These are phyloP conservation scores for Tylopilus subfusipes DNA, from an alignment of 768 basidiomycete genomes.

Conservation along the genomic window DNA sequence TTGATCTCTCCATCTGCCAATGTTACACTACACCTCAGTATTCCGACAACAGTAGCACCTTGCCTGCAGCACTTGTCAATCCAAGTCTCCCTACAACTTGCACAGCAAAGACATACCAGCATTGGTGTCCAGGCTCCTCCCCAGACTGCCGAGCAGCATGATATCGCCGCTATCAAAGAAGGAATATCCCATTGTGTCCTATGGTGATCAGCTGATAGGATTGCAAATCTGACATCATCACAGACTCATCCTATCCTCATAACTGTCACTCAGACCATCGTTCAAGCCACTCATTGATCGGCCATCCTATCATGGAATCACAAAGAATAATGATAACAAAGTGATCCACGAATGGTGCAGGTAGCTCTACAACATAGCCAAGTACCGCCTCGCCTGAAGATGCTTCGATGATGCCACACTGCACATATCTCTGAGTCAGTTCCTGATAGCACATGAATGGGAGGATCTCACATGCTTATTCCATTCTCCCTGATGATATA, in stretches of 20 bases:
- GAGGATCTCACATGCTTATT: conserved; percentile 63
- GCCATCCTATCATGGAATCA: conserved; percentile 72
- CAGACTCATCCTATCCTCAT: conserved; percentile 61
- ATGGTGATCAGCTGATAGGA: conserved; percentile 7
- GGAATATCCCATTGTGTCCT: conserved; percentile 62
- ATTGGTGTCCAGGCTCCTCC: conserved; percentile 55
- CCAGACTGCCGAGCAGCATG: conserved; percentile 60
- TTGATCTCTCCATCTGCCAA: conserved; percentile 72
- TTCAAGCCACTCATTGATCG: conserved; percentile 50
- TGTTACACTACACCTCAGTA: no score
- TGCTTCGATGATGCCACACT: conserved; percentile 94
- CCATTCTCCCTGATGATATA: conserved; percentile 99
- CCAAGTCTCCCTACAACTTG: not conserved
- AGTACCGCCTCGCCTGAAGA: conserved; percentile 84
- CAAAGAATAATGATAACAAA: conserved; percentile 53
- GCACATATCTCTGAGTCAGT: not conserved
- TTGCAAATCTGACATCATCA: conserved; percentile 15
- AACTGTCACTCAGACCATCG: conserved; percentile 42
- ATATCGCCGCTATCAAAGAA: conserved; percentile 83
- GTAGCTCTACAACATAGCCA: conserved; percentile 82
- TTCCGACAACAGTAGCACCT: conserved; percentile 34
- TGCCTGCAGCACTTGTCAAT: conserved; percentile 23
- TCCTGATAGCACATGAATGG: not conserved
- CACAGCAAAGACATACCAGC: conserved; percentile 47
- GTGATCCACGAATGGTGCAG: conserved; percentile 83